Evolutionary conservation across 371 early-diverging fungal genomes (phyloP).

Genomic region (Sporodiniella umbellata): DNA sequence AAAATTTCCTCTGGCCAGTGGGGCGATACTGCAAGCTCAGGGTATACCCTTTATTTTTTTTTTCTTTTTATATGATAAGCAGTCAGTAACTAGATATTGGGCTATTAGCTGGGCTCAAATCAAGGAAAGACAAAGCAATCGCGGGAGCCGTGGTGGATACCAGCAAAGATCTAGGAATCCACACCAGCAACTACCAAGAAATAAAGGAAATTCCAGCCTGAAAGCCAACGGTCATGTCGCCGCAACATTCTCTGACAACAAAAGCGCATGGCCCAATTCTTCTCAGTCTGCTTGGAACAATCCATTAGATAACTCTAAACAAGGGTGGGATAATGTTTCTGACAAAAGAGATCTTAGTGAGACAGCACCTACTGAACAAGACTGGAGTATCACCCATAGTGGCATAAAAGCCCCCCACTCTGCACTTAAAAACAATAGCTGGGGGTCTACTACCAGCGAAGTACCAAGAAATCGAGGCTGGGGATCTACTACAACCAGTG

Average conservation of each 20-base stretch:
- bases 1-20: no score
- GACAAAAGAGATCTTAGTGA: not conserved
- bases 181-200: not conserved
- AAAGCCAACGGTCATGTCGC: not conserved
- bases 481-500: no score
- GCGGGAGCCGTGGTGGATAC: not conserved
- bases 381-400: not conserved
- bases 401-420: no score
- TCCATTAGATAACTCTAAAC: not conserved
- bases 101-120: no score
- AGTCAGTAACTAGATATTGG: not conserved
- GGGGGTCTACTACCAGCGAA: no score
- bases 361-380: not conserved
- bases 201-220: not conserved
- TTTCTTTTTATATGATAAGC: constrained; percentile 1
- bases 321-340: constrained; percentile 2
- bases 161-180: constrained; percentile 4
- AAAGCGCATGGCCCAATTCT: not conserved
- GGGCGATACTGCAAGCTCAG: no score
- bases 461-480: no score
- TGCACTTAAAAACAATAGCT: no score
- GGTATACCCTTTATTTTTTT: no score
- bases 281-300: not conserved
- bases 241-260: not conserved
- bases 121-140: not conserved